A percentile compares a stretch with the other conserved stretches of the same genome.
These are phyloP conservation scores for Trifolium repens DNA, from an alignment of 306 rosid genomes.

Conservation along the genomic window DNA sequence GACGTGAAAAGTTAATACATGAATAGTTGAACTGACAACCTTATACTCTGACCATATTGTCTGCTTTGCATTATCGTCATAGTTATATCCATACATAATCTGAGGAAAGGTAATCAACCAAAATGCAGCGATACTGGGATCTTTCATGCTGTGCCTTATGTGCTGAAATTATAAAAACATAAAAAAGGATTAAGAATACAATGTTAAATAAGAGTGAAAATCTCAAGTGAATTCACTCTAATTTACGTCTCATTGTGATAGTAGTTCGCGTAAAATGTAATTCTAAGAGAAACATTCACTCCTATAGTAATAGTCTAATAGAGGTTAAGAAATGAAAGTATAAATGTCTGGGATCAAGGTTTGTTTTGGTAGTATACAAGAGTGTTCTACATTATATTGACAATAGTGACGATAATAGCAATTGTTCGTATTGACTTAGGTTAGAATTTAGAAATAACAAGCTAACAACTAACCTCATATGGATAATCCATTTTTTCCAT, in stretches of 20 bases:
- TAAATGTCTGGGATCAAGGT: conserved; percentile 28
- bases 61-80: conserved; percentile 83
- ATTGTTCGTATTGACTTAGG: conserved; percentile 20
- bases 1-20: neutral
- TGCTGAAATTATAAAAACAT: conserved; percentile 58
- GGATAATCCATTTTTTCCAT: conserved; percentile 92
- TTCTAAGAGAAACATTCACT: conserved; percentile 20
- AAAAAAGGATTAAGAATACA: conserved; percentile 20
- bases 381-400: conserved; percentile 24
- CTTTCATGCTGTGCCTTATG: conserved; percentile 89
- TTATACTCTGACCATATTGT: conserved; percentile 91
- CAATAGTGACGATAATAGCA: conserved; percentile 21
- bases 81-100: conserved; percentile 80
- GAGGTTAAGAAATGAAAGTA: conserved; percentile 15
- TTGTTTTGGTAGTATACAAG: conserved; percentile 23
- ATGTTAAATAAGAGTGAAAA: conserved; percentile 45
- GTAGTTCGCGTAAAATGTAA: conserved; percentile 13
- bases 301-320: conserved; percentile 9
- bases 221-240: conserved; percentile 16
- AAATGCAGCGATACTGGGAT: conserved; percentile 96
- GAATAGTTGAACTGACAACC: conserved; percentile 55
- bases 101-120: conserved; percentile 92
- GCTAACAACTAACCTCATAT: conserved; percentile 63
- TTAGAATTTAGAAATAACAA: conserved; percentile 23
- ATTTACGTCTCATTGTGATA: conserved; percentile 5